A percentile compares a stretch with the other conserved stretches of the same genome.
These are phyloP conservation scores for Amanita molliuscula DNA, from an alignment of 768 basidiomycete species.

Conservation along the genomic window DNA sequence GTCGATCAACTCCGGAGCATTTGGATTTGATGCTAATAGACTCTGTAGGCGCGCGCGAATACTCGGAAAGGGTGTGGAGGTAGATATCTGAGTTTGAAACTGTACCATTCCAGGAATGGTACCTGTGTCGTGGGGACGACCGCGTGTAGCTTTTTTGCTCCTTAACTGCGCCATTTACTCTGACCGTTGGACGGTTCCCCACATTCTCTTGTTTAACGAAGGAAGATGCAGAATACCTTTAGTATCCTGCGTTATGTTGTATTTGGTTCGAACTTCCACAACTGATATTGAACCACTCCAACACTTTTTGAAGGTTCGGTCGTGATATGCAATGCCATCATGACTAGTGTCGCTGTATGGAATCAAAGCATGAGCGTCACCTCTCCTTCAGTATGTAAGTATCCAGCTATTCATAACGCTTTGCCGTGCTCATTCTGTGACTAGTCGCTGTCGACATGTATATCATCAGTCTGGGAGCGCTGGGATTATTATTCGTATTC, in stretches of 20 bases:
- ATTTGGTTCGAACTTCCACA: constrained; percentile 35
- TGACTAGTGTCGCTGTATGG: constrained; percentile 60
- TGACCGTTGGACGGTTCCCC: constrained; percentile 24
- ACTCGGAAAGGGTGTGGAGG: background rate
- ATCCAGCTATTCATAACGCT: background rate
- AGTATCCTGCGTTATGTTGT: constrained; percentile 45
- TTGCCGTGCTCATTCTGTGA: background rate
- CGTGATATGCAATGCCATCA: constrained; percentile 54
- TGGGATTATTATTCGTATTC: constrained; percentile 48
- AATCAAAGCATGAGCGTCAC: constrained; percentile 36
- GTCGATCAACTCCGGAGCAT: background rate
- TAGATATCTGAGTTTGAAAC: constrained; percentile 7
- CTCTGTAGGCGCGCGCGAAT: constrained; percentile 1
- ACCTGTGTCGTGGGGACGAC: constrained; percentile 2
- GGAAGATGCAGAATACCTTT: constrained; percentile 34
- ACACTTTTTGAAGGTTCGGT: constrained; percentile 35
- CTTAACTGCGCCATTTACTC: constrained; percentile 4
- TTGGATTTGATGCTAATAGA: constrained; percentile 1
- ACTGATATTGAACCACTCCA: background rate
- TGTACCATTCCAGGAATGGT: too few relatives aligned
- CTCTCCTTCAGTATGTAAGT: constrained; percentile 3
- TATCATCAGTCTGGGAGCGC: constrained; percentile 47
- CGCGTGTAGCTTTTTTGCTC: constrained; percentile 6
- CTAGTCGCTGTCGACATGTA: constrained; percentile 45
- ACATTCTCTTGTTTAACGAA: constrained; percentile 26